Conservation (phyloP, 2,329 filamentous ascomycete genomes). For the Paraphoma chrysanthemicola region DNA sequence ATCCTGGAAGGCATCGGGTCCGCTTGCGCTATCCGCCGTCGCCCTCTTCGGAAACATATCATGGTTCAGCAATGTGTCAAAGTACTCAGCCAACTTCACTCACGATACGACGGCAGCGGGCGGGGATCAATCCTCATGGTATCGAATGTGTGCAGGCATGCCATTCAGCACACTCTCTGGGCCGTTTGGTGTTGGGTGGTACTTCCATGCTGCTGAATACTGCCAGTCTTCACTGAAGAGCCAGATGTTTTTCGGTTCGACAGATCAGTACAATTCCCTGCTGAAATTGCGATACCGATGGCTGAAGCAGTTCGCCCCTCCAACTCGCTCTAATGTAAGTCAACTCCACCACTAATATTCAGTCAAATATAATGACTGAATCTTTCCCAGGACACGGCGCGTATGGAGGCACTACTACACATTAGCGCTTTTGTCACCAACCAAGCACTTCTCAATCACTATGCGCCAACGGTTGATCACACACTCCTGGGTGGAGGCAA, state of each 20-base stretch:
- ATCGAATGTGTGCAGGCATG: neutral
- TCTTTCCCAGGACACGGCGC: too few species aligned
- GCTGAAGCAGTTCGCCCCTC: neutral
- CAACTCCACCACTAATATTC: too few species aligned
- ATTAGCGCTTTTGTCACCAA: too few species aligned
- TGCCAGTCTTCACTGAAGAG: neutral
- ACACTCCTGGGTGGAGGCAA: too few species aligned
- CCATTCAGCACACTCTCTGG: neutral
- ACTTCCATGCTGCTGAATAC: neutral
- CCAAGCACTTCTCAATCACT: too few species aligned
- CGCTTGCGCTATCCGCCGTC: neutral
- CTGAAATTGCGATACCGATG: neutral
- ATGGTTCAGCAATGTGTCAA: neutral
- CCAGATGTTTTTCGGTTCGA: neutral
- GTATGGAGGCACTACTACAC: too few species aligned
- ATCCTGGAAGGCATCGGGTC: neutral
- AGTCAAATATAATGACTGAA: too few species aligned
- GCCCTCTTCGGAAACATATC: slow-evolving; percentile 1
- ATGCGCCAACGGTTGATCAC: too few species aligned
- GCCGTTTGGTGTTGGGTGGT: neutral
- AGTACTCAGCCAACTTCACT: neutral
- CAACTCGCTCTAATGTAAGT: too few species aligned
- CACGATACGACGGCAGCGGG: neutral
- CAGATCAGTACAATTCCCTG: neutral
- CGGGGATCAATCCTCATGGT: neutral